Percentiles rank a stretch among this genome's conserved stretches.
Conservation (phyloP, 352 stramenopile species). For the Phytophthora pseudosyringae region DNA sequence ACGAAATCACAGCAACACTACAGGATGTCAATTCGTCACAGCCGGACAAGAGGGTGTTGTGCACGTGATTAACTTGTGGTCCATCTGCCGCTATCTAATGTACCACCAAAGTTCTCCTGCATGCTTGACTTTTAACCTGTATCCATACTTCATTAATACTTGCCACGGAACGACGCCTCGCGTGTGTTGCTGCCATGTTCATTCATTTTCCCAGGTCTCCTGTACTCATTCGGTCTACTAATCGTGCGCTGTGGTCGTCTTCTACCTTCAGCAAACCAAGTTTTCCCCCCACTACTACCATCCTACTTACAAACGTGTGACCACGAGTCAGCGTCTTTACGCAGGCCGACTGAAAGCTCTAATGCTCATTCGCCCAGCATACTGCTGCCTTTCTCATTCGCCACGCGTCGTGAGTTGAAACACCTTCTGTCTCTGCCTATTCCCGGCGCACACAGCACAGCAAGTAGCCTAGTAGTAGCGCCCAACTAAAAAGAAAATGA, state of each 20-base stretch:
- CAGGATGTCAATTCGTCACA: slow-evolving; percentile 14
- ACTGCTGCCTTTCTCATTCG: slow-evolving; percentile 21
- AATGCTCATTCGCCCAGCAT: slow-evolving; percentile 31
- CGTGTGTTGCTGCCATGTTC: slow-evolving; percentile 30
- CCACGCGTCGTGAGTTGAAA: slow-evolving; percentile 21
- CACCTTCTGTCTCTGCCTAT: slow-evolving; percentile 24
- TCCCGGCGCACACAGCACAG: slow-evolving; percentile 16
- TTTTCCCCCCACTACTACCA: slow-evolving; percentile 11
- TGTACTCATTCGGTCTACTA: slow-evolving; percentile 32
- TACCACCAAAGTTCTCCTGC: slow-evolving; percentile 20
- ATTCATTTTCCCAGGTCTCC: slow-evolving; percentile 27
- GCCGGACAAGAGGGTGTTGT: slow-evolving; percentile 2
- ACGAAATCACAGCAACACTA: neutral
- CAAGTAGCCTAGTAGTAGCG: slow-evolving; percentile 73
- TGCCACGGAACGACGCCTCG: slow-evolving; percentile 5
- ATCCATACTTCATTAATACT: neutral
- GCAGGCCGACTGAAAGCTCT: slow-evolving; percentile 35
- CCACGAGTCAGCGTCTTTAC: slow-evolving; percentile 14
- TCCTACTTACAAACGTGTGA: slow-evolving; percentile 24
- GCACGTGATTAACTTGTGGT: slow-evolving; percentile 18
- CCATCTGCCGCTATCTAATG: slow-evolving; percentile 22
- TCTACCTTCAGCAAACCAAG: slow-evolving; percentile 30
- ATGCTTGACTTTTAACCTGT: neutral
- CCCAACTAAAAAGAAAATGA: slow-evolving; percentile 91
- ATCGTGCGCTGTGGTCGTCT: slow-evolving; percentile 3